These are phyloP conservation scores for Geranomyces michiganensis DNA, from an alignment of 192 early-diverging fungal genomes.

Conservation along the genomic window DNA sequence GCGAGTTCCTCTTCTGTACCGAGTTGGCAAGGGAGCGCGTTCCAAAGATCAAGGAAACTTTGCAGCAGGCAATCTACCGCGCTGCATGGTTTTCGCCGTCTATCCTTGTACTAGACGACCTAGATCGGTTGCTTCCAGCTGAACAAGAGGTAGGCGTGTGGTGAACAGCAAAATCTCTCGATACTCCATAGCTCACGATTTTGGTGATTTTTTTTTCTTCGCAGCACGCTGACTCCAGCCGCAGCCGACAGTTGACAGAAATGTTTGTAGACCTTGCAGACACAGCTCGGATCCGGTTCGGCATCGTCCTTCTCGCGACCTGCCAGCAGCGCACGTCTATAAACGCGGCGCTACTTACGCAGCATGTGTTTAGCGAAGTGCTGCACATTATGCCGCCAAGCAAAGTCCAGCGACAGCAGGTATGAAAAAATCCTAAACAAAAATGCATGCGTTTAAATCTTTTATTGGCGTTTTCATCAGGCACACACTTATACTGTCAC, in stretches of 20 bases:
- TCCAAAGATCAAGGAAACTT: conserved; percentile 59
- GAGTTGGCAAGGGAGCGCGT: conserved; percentile 62
- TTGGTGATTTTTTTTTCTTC: conserved; percentile 2
- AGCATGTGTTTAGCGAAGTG: conserved; percentile 68
- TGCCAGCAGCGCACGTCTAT: conserved; percentile 67
- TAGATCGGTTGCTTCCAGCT: conserved; percentile 73
- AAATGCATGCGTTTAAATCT: too few relatives aligned
- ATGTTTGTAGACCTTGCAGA: conserved; percentile 59
- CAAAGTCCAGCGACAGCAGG: conserved; percentile 66
- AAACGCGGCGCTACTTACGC: conserved; percentile 59
- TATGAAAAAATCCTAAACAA: conserved; percentile 26
- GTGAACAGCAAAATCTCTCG: too few relatives aligned
- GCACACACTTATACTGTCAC: too few relatives aligned
- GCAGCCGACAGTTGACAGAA: conserved; percentile 67
- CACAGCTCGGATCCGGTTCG: conserved; percentile 34
- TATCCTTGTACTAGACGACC: conserved; percentile 73
- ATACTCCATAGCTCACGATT: neutral
- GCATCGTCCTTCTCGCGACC: conserved; percentile 64
- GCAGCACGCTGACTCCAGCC: conserved; percentile 63
- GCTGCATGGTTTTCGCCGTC: conserved; percentile 74
- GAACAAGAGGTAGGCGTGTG: conserved; percentile 62
- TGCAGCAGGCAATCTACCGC: conserved; percentile 63
- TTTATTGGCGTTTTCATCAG: too few relatives aligned
- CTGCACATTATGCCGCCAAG: conserved; percentile 64
- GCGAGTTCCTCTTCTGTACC: conserved; percentile 70